phyloP scores from a whole-genome alignment of 148 eudicot species.

The Agrostemma githago region DNA sequence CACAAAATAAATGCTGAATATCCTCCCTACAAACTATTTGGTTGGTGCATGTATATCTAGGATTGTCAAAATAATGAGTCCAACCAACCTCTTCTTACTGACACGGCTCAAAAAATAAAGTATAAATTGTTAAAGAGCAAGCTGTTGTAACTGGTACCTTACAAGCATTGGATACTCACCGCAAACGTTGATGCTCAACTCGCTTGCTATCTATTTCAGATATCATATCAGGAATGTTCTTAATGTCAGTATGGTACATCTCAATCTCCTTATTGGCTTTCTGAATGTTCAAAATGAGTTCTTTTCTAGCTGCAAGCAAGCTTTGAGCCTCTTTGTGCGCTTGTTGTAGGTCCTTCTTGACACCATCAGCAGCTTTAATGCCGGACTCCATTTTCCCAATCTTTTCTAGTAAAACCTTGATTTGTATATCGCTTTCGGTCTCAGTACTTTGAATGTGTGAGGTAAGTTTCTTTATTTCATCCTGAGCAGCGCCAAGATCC shows the following conservation, averaged over 20 bases:
- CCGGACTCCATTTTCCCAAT: conserved; percentile 71
- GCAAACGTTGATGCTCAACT: conserved; percentile 68
- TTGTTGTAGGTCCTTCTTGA: conserved; percentile 60
- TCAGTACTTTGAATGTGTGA: conserved; percentile 70
- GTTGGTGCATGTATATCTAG: too few species aligned
- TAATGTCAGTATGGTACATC: conserved; percentile 42
- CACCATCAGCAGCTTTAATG: conserved; percentile 50
- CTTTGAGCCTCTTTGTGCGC: conserved; percentile 67
- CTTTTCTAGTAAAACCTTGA: conserved; percentile 67
- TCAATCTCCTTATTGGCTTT: conserved; percentile 61
- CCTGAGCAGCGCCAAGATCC: conserved; percentile 54
- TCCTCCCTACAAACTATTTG: too few species aligned
- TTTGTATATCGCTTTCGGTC: conserved; percentile 75
- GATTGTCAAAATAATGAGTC: too few species aligned
- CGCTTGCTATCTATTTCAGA: conserved; percentile 60
- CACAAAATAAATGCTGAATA: too few species aligned
- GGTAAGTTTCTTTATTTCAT: conserved; percentile 53
- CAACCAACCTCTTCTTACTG: not conserved
- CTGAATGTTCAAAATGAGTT: conserved; percentile 50
- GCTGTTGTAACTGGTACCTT: not conserved
- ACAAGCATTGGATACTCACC: conserved; percentile 46
- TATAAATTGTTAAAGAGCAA: not conserved
- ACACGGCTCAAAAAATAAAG: not conserved
- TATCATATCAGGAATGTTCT: conserved; percentile 63
- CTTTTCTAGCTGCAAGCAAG: conserved; percentile 52